Base-by-base conservation (phyloP, 495 filamentous ascomycete genomes). In the Daldinia caldariorum region DNA sequence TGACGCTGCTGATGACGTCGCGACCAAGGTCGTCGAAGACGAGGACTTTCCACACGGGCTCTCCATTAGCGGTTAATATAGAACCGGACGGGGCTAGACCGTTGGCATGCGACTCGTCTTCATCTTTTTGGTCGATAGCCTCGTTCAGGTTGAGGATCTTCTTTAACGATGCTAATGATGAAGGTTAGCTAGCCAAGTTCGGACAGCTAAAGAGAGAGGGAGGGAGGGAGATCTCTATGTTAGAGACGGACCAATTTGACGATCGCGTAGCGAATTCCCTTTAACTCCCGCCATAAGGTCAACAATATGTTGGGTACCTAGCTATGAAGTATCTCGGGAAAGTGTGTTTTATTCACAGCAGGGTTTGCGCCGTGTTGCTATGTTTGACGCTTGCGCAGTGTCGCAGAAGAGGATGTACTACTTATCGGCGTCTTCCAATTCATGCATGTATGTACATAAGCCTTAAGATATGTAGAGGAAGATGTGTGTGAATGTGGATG, bases 71-170 rank as follows among this genome's bases (percentile, higher is more conserved):
- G 76, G 93, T 94, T 58, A 97, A 81, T 41, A 98, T 92, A 26
- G 95, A 91, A 4, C 91, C 89, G 29, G 90, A 84, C 16, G 90
- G 85, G 37, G 89, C 86, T 49, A 91, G 80, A 53, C 90, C 89
- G 68, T 88, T 89, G 66, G 88, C 84, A 35, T 89, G 82, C 50
- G 74, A 68, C 22, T 90, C 84, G 56, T 84, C 85, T 63, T 82
- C 81, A 45, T 89, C 80, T 59, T 81, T 74, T 54, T 84, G 79
- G 49, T 85, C 78, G 29, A 89, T 76, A 18, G 87, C 80, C 77
- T 96, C 91, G 77, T 99, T 99, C 74, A 99, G 81, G 79, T 97
- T 97, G 72, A 99, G 89, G 71, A 99, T 92, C 80, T 93, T 96
- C 82, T 97, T 92, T 71, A 99, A 93, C 2, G 94, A 96, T 54